Evolutionary conservation across 2,329 filamentous ascomycete species (phyloP).

Genomic region (Fonsecaea multimorphosa): DNA sequence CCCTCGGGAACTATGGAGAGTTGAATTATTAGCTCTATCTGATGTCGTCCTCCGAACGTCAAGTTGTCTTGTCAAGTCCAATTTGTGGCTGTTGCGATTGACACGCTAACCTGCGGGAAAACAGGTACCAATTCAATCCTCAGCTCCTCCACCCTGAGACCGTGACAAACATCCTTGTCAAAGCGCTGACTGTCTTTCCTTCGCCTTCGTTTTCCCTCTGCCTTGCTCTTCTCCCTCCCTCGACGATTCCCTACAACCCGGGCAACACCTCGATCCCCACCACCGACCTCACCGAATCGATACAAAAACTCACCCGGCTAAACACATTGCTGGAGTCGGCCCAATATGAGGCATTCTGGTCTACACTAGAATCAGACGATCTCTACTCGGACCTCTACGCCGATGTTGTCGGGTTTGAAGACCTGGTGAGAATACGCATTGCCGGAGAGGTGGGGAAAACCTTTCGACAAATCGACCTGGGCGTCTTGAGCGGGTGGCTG

Average conservation of each 20-base stretch:
- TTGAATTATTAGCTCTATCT: constrained; percentile 75
- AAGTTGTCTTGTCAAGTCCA: neutral
- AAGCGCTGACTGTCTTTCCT: constrained; percentile 95
- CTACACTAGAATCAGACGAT: constrained; percentile 88
- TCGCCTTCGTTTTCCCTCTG: constrained; percentile 93
- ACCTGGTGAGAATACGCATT: constrained; percentile 87
- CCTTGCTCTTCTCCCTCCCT: constrained; percentile 89
- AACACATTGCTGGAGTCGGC: constrained; percentile 88
- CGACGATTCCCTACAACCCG: constrained; percentile 70
- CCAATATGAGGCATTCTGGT: constrained; percentile 93
- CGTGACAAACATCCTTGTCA: constrained; percentile 98
- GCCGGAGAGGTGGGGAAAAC: constrained; percentile 83
- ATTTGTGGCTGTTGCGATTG: neutral
- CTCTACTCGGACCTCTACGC: constrained; percentile 94
- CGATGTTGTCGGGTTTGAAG: constrained; percentile 94
- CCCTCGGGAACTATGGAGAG: constrained; percentile 67
- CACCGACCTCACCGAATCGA: constrained; percentile 76
- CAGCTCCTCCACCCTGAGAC: constrained; percentile 96
- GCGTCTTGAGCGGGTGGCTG: constrained; percentile 75
- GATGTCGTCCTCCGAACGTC: constrained; percentile 50
- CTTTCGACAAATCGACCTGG: constrained; percentile 73
- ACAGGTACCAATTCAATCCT: constrained; percentile 98
- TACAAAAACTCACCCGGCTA: constrained; percentile 82
- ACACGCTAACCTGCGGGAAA: constrained; percentile 30
- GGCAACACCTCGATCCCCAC: constrained; percentile 50